phyloP scores from a whole-genome alignment of 257 asterid species.

The Plantago elongata region DNA sequence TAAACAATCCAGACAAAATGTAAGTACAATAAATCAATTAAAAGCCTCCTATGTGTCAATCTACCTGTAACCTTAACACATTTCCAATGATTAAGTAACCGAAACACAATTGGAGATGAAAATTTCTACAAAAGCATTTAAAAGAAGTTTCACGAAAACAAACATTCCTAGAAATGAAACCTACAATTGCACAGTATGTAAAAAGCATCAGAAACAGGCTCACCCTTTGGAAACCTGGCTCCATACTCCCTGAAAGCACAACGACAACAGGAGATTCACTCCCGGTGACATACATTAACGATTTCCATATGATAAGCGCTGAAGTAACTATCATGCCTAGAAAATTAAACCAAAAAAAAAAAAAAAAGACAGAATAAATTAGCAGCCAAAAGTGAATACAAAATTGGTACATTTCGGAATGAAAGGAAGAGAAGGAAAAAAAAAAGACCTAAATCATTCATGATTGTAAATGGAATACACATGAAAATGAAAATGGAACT shows the following conservation, averaged over 20 bases:
- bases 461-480: background rate
- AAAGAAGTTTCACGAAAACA: no score
- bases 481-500: background rate
- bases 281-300: slow-evolving; percentile 88
- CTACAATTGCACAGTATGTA: background rate
- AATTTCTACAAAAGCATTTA: no score
- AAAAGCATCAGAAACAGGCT: slow-evolving; percentile 24
- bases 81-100: no score
- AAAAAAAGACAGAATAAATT: background rate
- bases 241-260: slow-evolving; percentile 99
- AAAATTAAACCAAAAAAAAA: slow-evolving; percentile 6
- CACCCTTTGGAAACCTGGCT: slow-evolving; percentile 97
- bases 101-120: no score
- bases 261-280: slow-evolving; percentile 99
- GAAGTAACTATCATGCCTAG: slow-evolving; percentile 97
- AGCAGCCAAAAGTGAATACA: background rate
- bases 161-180: no score
- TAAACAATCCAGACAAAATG: no score
- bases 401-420: background rate
- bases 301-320: slow-evolving; percentile 98
- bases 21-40: no score
- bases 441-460: background rate
- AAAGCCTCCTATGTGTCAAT: no score
- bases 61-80: no score
- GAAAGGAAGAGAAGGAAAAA: background rate